A percentile compares a stretch with the other conserved stretches of the same genome.
Evolutionary conservation across 768 basidiomycete species (phyloP).

Genomic region (Cubamyces lactineus): DNA sequence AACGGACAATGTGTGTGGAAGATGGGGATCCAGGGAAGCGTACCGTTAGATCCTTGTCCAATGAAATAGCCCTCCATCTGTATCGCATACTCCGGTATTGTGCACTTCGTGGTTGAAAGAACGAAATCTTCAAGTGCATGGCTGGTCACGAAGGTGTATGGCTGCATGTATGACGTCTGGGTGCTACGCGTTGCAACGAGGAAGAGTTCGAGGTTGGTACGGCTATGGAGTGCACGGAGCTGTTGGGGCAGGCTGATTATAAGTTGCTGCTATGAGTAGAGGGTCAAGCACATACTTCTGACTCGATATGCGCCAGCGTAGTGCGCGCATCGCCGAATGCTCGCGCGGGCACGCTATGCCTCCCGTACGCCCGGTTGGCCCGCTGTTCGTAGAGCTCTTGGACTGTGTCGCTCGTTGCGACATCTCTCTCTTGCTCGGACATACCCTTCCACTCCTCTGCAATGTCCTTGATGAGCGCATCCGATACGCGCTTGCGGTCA

Average conservation of each 20-base stretch:
- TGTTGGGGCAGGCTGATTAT: background rate
- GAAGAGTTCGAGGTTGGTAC: background rate
- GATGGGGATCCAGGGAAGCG: background rate
- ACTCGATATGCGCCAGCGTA: background rate
- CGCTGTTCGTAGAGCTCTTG: conserved; percentile 4
- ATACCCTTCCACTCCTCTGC: background rate
- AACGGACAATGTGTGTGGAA: background rate
- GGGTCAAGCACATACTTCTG: conserved; percentile 1
- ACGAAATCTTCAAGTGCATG: conserved; percentile 1
- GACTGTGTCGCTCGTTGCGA: conserved; percentile 3
- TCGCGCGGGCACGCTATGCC: conserved; percentile 3
- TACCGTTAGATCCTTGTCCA: background rate
- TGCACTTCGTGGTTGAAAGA: background rate
- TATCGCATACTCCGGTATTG: background rate
- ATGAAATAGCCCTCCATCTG: conserved; percentile 1
- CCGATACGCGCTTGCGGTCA: background rate
- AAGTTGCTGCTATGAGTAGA: background rate
- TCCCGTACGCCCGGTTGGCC: background rate
- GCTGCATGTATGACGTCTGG: background rate
- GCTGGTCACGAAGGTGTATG: background rate
- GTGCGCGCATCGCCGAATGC: conserved; percentile 5
- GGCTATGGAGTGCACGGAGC: background rate
- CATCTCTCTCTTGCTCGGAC: background rate
- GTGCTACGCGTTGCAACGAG: background rate
- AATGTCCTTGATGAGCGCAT: background rate